These are phyloP conservation scores for Trichoderma koningii DNA, from an alignment of 2,329 filamentous ascomycete species.

Conservation along the genomic window DNA sequence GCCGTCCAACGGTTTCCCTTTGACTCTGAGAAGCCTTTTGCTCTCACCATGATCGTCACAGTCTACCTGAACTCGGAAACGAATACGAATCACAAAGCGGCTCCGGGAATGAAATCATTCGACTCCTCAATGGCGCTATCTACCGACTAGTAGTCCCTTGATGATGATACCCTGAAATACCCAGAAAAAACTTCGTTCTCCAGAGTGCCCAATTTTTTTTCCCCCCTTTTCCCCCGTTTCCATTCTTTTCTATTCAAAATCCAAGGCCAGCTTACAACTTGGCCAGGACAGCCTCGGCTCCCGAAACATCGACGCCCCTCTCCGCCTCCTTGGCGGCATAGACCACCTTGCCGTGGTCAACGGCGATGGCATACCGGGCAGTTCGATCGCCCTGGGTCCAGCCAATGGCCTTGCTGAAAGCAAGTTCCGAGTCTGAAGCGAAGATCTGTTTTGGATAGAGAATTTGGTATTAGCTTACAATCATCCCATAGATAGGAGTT, in stretches of 20 bases:
- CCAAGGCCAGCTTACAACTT: slow-evolving; percentile 46
- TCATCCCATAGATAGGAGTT: not conserved
- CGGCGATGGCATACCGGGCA: slow-evolving; percentile 74
- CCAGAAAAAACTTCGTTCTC: not conserved
- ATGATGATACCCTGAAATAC: not conserved
- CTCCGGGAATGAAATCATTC: not conserved
- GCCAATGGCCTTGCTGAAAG: slow-evolving; percentile 76
- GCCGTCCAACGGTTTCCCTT: too few relatives aligned
- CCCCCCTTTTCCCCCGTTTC: not conserved
- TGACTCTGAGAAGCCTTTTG: too few relatives aligned
- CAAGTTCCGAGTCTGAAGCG: slow-evolving; percentile 67
- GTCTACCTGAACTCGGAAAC: too few relatives aligned
- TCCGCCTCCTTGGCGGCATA: slow-evolving; percentile 75
- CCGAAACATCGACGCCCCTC: slow-evolving; percentile 50
- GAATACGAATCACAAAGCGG: not conserved
- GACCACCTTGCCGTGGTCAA: slow-evolving; percentile 80
- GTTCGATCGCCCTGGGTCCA: slow-evolving; percentile 77
- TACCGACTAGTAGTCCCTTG: not conserved
- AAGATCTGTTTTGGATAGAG: slow-evolving; percentile 58
- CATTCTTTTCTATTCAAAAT: not conserved
- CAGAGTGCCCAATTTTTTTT: slow-evolving; percentile 6
- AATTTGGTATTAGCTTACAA: not conserved
- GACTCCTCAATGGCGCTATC: slow-evolving; percentile 7
- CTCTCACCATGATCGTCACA: too few relatives aligned
- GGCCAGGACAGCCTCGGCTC: slow-evolving; percentile 56